Evolutionary conservation across 2,329 filamentous ascomycete genomes (phyloP), one percentile per base, ranked within the genome.

Genomic region (Trichoderma lentiforme): DNA sequence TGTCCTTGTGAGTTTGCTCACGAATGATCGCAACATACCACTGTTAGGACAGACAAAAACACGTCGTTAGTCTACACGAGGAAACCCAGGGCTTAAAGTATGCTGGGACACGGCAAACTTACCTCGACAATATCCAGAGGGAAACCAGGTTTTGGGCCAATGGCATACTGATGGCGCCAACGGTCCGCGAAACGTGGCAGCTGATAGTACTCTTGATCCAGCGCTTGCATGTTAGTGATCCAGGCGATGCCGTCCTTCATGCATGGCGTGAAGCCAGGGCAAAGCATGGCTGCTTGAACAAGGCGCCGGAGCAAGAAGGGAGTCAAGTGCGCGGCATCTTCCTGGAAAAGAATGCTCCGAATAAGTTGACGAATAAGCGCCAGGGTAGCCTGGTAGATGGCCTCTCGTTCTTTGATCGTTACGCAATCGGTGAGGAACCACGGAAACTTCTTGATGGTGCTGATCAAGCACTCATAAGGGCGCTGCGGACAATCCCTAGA

Each of bases 391-490:
- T 85, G 81, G 76, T 85, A 89, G 30, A 91, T 80, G 8, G 83
- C 79, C 57, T 85, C 80, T 1, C 89, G 87, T 78, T 91, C 86
- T 70, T 83, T 81, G 61, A 91, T 81, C 8, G 87, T 91, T 80
- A 91, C 88, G 68, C 83, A 75, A 3, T 87, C 80, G 1, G 88
- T 83, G 78, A 85, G 83, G 72, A 87, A 84, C 90, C 90, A 92
- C 0, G 90, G 90, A 57, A 90, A 84, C 82, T 91, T 89, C 73
- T 85, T 86, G 47, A 90, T 77, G 1, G 87, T 91, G 77, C 88
- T 90, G 75, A 92, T 90, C 76, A 92, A 82, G 77, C 86, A 89
- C 81, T 92, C 90, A 71, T 87, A 91, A 2, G 89, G 87, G 15
- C 90, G 86, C 80, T 92, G 89, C 0, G 89, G 88, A 74, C 88